These are phyloP conservation scores for Xylaria palmicola DNA, from an alignment of 495 filamentous ascomycete species.

Conservation along the genomic window DNA sequence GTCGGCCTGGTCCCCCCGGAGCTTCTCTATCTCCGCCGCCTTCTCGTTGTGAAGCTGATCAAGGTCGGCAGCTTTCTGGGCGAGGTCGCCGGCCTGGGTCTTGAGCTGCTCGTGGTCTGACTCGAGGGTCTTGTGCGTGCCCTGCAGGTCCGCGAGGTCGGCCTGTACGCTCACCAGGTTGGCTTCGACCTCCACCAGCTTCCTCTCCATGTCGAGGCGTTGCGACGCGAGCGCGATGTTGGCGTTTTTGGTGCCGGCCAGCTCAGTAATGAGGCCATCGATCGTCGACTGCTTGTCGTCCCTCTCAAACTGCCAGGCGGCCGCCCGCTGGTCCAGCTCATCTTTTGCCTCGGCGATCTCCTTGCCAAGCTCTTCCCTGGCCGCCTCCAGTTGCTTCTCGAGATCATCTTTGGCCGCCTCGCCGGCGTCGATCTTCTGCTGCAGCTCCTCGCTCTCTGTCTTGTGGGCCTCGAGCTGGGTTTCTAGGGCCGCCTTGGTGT, in stretches of 20 bases:
- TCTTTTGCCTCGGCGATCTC: conserved; percentile 20
- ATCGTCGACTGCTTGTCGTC: conserved; percentile 28
- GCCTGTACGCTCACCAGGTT: conserved; percentile 23
- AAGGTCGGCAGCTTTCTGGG: conserved; percentile 23
- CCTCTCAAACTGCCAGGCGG: conserved; percentile 18
- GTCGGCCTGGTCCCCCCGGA: conserved; percentile 21
- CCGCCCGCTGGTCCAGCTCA: conserved; percentile 21
- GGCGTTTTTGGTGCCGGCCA: conserved; percentile 32
- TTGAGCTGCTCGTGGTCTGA: conserved; percentile 27
- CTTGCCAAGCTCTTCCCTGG: conserved; percentile 22
- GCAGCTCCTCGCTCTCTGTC: conserved; percentile 8
- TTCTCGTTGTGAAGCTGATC: conserved; percentile 28
- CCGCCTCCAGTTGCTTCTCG: conserved; percentile 29
- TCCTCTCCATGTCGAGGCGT: conserved; percentile 20
- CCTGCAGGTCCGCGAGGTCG: conserved; percentile 24
- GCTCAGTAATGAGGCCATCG: conserved; percentile 27
- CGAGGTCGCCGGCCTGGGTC: conserved; percentile 21
- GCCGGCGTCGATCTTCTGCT: conserved; percentile 11
- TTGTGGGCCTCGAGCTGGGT: conserved; percentile 10
- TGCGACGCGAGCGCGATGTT: conserved; percentile 30
- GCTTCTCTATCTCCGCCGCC: conserved; percentile 16
- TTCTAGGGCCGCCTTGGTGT: conserved; percentile 21
- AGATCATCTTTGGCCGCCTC: conserved; percentile 26
- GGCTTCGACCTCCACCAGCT: conserved; percentile 22
- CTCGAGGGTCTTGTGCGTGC: conserved; percentile 20